Conservation (phyloP, 2,329 filamentous ascomycete genomes). For the Pestalotiopsis sp. region DNA sequence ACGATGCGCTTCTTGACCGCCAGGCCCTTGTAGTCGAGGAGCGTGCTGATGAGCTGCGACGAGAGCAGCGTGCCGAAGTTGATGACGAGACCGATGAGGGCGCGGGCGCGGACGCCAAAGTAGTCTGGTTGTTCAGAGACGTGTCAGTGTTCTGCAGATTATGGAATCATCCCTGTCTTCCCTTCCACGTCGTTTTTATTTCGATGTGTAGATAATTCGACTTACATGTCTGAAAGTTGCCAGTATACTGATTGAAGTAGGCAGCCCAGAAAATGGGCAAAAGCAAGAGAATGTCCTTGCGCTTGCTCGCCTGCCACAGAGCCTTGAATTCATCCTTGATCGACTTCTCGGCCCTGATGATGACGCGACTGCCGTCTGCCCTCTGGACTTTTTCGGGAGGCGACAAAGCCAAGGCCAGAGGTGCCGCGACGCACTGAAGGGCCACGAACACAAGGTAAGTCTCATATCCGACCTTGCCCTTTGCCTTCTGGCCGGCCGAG, state of each 20-base stretch:
- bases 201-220: background rate
- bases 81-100: slow-evolving; percentile 70
- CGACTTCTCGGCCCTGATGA: slow-evolving; percentile 62
- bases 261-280: slow-evolving; percentile 77
- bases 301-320: slow-evolving; percentile 66
- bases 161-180: too few species aligned
- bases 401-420: slow-evolving; percentile 65
- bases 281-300: slow-evolving; percentile 70
- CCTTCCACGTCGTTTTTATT: too few species aligned
- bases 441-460: slow-evolving; percentile 74
- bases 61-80: slow-evolving; percentile 67
- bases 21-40: slow-evolving; percentile 21
- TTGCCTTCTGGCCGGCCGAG: slow-evolving; percentile 45
- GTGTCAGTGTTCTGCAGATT: too few species aligned
- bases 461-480: slow-evolving; percentile 65
- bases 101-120: slow-evolving; percentile 71
- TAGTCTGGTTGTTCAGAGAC: slow-evolving; percentile 44
- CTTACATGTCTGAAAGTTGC: slow-evolving; percentile 48
- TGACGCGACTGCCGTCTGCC: slow-evolving; percentile 65
- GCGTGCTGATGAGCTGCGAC: slow-evolving; percentile 55
- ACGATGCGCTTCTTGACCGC: slow-evolving; percentile 44
- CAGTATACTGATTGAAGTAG: slow-evolving; percentile 44
- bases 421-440: slow-evolving; percentile 65
- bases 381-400: slow-evolving; percentile 65
- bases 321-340: slow-evolving; percentile 61